Evolutionary conservation across 352 stramenopile species (phyloP).

Genomic region (Phytopythium chamaehyphon): DNA sequence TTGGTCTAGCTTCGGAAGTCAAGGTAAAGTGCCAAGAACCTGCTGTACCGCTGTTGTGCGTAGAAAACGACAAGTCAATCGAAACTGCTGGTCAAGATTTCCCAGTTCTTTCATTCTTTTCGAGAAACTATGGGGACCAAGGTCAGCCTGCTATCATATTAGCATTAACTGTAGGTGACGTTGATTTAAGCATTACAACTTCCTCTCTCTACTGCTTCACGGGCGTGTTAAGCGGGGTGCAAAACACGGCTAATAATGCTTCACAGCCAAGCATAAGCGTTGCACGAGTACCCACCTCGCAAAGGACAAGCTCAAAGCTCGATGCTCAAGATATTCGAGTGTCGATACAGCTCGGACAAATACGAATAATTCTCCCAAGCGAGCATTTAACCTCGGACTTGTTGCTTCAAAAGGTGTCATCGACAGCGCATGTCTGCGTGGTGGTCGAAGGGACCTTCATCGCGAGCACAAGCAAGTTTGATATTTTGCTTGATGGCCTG

Average conservation of each 20-base stretch:
- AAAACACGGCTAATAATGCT: too few relatives aligned
- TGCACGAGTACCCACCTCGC: too few relatives aligned
- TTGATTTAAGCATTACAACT: constrained; percentile 40
- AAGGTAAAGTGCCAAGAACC: too few relatives aligned
- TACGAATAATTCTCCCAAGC: constrained; percentile 50
- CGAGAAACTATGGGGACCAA: constrained; percentile 44
- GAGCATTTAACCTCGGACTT: constrained; percentile 32
- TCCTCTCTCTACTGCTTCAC: constrained; percentile 42
- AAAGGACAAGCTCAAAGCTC: too few relatives aligned
- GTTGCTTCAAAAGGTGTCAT: constrained; percentile 5
- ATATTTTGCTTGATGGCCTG: constrained; percentile 65
- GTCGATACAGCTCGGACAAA: constrained; percentile 39
- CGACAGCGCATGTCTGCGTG: constrained; percentile 27
- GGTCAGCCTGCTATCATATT: constrained; percentile 21
- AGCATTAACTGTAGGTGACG: constrained; percentile 38
- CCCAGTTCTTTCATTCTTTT: constrained; percentile 36
- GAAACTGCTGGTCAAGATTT: constrained; percentile 16
- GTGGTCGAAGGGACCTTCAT: constrained; percentile 48
- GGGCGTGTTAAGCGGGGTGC: constrained; percentile 12
- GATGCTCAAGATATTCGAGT: constrained; percentile 27
- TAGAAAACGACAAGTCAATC: constrained; percentile 10
- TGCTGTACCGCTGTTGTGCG: constrained; percentile 30
- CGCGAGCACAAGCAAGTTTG: constrained; percentile 32
- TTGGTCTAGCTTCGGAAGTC: too few relatives aligned
- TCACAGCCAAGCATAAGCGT: too few relatives aligned